These are phyloP conservation scores for Saksenaea vasiformis DNA, from an alignment of 371 early-diverging fungal genomes.

Conservation along the genomic window DNA sequence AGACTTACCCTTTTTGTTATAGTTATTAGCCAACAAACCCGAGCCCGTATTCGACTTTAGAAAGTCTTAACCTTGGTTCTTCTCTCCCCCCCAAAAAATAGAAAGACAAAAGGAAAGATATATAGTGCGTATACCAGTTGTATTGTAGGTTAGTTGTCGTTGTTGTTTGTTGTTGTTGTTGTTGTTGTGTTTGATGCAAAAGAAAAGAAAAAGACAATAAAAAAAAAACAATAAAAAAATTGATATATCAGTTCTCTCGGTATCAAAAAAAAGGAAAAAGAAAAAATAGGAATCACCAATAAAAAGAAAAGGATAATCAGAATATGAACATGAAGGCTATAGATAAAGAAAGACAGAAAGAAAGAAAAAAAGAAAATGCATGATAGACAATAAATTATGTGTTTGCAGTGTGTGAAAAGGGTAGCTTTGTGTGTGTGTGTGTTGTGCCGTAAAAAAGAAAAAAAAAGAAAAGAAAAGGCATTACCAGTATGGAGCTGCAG, in stretches of 20 bases:
- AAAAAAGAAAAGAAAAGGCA: not conserved
- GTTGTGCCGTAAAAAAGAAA: not conserved
- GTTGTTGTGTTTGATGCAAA: not conserved
- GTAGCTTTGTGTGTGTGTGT: not conserved
- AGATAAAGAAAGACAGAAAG: not conserved
- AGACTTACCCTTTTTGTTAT: conserved; percentile 13
- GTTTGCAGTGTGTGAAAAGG: not conserved
- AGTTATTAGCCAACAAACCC: conserved; percentile 75
- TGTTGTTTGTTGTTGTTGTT: no score
- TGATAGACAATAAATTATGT: not conserved
- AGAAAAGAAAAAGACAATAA: conserved; percentile 1
- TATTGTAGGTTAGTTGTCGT: not conserved
- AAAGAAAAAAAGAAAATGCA: not conserved
- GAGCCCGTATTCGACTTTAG: conserved; percentile 63
- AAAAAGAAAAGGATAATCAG: not conserved
- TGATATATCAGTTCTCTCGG: not conserved
- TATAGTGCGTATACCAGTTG: conserved; percentile 1
- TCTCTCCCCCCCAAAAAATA: not conserved
- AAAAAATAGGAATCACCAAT: not conserved
- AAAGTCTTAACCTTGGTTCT: conserved; percentile 53
- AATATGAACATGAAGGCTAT: not conserved
- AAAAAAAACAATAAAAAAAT: not conserved
- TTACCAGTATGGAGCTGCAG: conserved; percentile 1
- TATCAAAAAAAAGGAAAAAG: not conserved
- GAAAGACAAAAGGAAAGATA: not conserved